phyloP scores from a whole-genome alignment of 2,329 filamentous ascomycete genomes.

The Cadophora luteo-olivacea region DNA sequence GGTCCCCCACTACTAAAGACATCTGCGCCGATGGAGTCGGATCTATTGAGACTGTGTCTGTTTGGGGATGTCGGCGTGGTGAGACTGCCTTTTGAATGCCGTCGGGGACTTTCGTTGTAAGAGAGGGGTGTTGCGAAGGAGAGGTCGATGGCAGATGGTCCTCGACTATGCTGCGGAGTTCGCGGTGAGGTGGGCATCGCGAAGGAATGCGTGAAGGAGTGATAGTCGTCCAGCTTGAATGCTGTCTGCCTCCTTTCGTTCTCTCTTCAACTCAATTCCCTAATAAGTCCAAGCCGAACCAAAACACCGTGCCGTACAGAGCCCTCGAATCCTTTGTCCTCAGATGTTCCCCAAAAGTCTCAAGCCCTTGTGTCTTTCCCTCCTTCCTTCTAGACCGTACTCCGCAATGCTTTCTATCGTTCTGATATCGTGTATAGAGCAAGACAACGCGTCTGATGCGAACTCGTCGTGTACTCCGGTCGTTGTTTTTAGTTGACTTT shows the following conservation, averaged over 20 bases:
- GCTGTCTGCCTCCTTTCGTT: not conserved
- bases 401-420: not conserved
- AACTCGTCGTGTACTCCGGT: not conserved
- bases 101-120: conserved; percentile 35
- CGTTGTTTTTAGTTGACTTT: not conserved
- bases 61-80: conserved; percentile 5
- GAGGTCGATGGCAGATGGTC: conserved; percentile 61
- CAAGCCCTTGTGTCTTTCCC: not conserved
- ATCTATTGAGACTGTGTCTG: conserved; percentile 31
- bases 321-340: conserved; percentile 9
- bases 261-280: conserved; percentile 4
- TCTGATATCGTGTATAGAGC: not conserved
- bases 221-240: conserved; percentile 23
- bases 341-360: not conserved
- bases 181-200: conserved; percentile 55
- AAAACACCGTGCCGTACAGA: not conserved
- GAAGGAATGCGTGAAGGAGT: conserved; percentile 31
- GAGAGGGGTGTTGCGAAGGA: conserved; percentile 41
- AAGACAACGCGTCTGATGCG: conserved; percentile 5
- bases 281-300: conserved; percentile 1
- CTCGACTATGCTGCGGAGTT: conserved; percentile 65
- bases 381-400: not conserved
- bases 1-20: conserved; percentile 47
- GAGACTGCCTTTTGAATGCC: conserved; percentile 43
- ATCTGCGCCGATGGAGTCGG: conserved; percentile 40